phyloP scores from a whole-genome alignment of 1,284 basidiomycete genomes.

The Cutaneotrichosporon daszewskae region DNA sequence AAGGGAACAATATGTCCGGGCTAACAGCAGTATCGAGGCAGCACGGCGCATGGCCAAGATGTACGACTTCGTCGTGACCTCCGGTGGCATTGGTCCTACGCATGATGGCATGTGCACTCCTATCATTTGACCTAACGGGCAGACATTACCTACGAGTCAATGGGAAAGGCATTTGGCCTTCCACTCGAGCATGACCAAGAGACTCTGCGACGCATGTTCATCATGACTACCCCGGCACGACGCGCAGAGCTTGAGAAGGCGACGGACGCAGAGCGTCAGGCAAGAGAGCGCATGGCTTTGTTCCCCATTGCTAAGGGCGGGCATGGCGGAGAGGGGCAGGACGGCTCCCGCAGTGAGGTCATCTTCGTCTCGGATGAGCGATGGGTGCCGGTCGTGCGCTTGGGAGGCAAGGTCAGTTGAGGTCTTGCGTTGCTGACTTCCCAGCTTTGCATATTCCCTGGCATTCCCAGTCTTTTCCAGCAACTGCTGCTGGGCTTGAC shows the following conservation, averaged over 20 bases:
- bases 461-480: slow-evolving; percentile 80
- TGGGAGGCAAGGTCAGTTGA: slow-evolving; percentile 59
- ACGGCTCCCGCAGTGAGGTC: slow-evolving; percentile 58
- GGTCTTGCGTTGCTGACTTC: slow-evolving; percentile 1
- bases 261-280: slow-evolving; percentile 63
- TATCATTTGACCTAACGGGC: slow-evolving; percentile 2
- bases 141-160: slow-evolving; percentile 82
- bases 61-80: slow-evolving; percentile 84
- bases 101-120: slow-evolving; percentile 59
- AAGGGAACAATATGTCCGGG: slow-evolving; percentile 23
- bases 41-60: slow-evolving; percentile 70
- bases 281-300: slow-evolving; percentile 73
- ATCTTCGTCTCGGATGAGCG: slow-evolving; percentile 66
- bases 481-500: slow-evolving; percentile 67
- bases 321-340: slow-evolving; percentile 29
- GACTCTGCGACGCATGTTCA: slow-evolving; percentile 70
- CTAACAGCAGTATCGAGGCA: slow-evolving; percentile 63
- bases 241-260: slow-evolving; percentile 57
- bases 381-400: slow-evolving; percentile 83
- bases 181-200: slow-evolving; percentile 70
- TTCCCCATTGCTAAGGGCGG: slow-evolving; percentile 55
- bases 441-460: slow-evolving; percentile 75
- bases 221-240: slow-evolving; percentile 54
- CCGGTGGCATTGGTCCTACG: slow-evolving; percentile 74
- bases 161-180: slow-evolving; percentile 78